Percentiles rank a stretch among this genome's conserved stretches.
Evolutionary conservation across 768 basidiomycete species (phyloP).

Genomic region (Clathrus columnatus): DNA sequence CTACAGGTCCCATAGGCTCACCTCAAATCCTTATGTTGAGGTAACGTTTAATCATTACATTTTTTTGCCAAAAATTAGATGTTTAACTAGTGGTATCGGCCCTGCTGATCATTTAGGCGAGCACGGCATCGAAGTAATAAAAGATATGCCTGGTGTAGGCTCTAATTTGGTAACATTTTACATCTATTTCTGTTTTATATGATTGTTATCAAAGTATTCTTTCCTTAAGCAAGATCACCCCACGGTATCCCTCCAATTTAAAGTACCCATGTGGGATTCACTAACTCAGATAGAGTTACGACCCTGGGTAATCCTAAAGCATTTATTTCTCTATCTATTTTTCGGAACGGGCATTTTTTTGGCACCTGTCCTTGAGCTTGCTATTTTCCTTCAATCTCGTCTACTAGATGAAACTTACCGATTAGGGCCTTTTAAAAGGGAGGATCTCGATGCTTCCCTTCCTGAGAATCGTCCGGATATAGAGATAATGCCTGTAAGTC

Average conservation of each 20-base stretch:
- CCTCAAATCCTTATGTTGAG: constrained; percentile 20
- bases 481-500: neutral
- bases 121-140: neutral
- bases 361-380: constrained; percentile 22
- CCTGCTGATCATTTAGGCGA: constrained; percentile 1
- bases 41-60: constrained; percentile 7
- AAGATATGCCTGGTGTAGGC: neutral
- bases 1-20: constrained; percentile 17
- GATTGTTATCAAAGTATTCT: neutral
- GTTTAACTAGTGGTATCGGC: constrained; percentile 12
- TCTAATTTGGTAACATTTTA: neutral
- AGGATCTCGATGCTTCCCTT: constrained; percentile 15
- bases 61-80: neutral
- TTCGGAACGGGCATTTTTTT: constrained; percentile 27
- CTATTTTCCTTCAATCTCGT: constrained; percentile 24
- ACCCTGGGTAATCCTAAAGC: constrained; percentile 15
- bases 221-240: neutral
- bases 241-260: neutral
- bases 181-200: neutral
- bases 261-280: neutral
- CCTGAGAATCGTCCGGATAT: constrained; percentile 27
- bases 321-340: constrained; percentile 26
- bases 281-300: neutral
- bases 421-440: neutral
- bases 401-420: constrained; percentile 19